Conservation (phyloP, 179 eudicot genomes). For the Nepenthes alata region DNA sequence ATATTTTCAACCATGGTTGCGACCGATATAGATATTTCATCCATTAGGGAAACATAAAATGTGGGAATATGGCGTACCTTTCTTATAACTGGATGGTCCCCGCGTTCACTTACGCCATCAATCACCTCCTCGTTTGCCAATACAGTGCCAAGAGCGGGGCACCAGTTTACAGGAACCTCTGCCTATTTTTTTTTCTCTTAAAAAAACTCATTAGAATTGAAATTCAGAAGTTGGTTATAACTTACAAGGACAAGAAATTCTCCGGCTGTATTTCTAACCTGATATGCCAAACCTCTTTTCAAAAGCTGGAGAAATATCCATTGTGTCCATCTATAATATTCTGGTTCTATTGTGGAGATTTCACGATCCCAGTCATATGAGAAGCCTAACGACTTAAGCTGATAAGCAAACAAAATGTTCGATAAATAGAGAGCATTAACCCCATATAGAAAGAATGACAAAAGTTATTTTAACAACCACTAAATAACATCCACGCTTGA, state of each 20-base stretch:
- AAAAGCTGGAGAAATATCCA: constrained; percentile 98
- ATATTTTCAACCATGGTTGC: no score
- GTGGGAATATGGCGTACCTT: constrained; percentile 40
- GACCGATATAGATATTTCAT: no score
- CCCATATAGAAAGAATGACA: no score
- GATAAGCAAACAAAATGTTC: constrained; percentile 10
- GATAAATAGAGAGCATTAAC: no score
- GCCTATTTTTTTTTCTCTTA: constrained; percentile 27
- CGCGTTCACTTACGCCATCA: constrained; percentile 98
- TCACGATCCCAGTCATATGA: constrained; percentile 99
- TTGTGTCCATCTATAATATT: constrained; percentile 99
- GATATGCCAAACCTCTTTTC: constrained; percentile 93
- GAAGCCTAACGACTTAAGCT: constrained; percentile 94
- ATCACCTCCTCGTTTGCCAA: constrained; percentile 98
- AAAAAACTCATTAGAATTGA: not conserved
- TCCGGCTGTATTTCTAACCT: constrained; percentile 31
- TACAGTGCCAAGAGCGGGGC: constrained; percentile 98
- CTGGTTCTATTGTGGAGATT: constrained; percentile 90
- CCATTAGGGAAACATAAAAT: constrained; percentile 4
- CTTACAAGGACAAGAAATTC: not conserved
- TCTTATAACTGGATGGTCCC: constrained; percentile 96
- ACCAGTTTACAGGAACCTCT: constrained; percentile 99
- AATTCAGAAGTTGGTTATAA: not conserved
- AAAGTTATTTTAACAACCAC: no score
- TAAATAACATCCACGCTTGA: no score